Conservation (phyloP, 257 asterid genomes). For the Lycium ferocissimum region DNA sequence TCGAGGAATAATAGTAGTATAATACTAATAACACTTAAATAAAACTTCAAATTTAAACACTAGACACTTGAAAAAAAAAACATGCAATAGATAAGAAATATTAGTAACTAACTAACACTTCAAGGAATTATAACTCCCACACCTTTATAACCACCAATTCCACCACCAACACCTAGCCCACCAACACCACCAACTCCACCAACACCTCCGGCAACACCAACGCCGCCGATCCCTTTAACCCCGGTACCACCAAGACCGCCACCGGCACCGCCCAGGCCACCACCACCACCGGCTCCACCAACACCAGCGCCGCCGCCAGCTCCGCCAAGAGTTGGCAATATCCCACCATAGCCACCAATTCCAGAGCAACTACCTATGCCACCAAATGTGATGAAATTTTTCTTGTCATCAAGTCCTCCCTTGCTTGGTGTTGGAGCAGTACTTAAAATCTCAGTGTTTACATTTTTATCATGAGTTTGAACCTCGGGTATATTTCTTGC, state of each 20-base stretch:
- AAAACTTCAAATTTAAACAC: conserved; percentile 9
- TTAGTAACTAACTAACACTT: background rate
- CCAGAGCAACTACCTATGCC: conserved; percentile 60
- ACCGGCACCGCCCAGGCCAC: conserved; percentile 40
- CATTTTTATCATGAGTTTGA: conserved; percentile 11
- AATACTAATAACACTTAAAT: background rate
- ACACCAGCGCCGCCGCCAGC: conserved; percentile 37
- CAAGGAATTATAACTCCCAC: conserved; percentile 34
- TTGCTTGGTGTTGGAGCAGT: conserved; percentile 39
- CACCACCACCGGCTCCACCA: conserved; percentile 42
- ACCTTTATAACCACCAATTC: conserved; percentile 43
- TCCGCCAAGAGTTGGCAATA: conserved; percentile 59
- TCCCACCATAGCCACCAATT: conserved; percentile 60
- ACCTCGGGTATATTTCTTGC: conserved; percentile 61
- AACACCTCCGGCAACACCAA: conserved; percentile 38
- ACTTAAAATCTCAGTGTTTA: conserved; percentile 33
- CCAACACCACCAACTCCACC: conserved; percentile 46
- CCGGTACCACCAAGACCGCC: conserved; percentile 36
- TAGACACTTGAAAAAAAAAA: conserved; percentile 10
- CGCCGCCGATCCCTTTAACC: background rate
- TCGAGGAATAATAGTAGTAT: background rate
- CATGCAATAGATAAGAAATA: background rate
- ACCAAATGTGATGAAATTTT: conserved; percentile 58
- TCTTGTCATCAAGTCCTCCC: conserved; percentile 51
- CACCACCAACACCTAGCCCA: conserved; percentile 42